These are phyloP conservation scores for Udeniomyces megalosporus DNA, from an alignment of 768 basidiomycete genomes.

Conservation along the genomic window DNA sequence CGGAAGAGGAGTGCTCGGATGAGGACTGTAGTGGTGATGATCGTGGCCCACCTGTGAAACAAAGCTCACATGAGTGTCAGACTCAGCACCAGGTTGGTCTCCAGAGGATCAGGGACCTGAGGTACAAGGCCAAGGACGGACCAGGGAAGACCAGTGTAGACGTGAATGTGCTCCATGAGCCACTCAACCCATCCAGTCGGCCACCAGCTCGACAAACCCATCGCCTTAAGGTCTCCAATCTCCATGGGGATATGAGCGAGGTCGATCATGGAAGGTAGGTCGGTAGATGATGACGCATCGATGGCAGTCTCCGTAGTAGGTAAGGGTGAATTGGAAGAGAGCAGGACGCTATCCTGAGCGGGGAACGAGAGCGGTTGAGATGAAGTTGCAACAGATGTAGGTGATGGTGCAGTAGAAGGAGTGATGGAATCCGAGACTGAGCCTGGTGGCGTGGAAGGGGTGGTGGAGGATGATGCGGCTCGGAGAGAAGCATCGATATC, in stretches of 20 bases:
- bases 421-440: background rate
- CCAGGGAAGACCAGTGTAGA: constrained; percentile 6
- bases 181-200: constrained; percentile 50
- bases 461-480: background rate
- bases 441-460: background rate
- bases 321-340: background rate
- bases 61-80: background rate
- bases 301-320: background rate
- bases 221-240: constrained; percentile 48
- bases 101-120: background rate
- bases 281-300: background rate
- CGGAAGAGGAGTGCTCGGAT: constrained; percentile 50
- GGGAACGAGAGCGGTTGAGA: background rate
- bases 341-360: background rate
- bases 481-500: background rate
- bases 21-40: constrained; percentile 46
- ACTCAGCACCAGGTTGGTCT: background rate
- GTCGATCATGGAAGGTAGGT: background rate
- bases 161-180: constrained; percentile 49
- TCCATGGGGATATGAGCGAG: constrained; percentile 6
- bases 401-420: background rate
- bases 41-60: constrained; percentile 70
- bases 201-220: constrained; percentile 48
- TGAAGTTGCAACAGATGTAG: background rate
- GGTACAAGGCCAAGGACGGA: background rate